Percentiles rank a stretch among this genome's conserved stretches.
These are phyloP conservation scores for Metschnikowia reukaufii DNA, from an alignment of 805 yeast species.

Conservation along the genomic window DNA sequence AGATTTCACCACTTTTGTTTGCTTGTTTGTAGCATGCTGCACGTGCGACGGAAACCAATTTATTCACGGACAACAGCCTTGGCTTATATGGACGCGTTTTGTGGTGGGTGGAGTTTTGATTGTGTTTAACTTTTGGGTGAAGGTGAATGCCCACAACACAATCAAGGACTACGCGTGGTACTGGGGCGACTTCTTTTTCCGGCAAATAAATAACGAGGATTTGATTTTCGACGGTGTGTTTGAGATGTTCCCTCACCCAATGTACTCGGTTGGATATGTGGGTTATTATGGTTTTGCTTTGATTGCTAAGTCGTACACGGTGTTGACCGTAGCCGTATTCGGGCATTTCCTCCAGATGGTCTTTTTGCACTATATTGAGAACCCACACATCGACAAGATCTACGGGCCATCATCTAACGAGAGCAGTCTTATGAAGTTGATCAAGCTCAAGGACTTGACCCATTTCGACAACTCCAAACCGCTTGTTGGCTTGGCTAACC, in stretches of 20 bases:
- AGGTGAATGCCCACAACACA: slow-evolving; percentile 82
- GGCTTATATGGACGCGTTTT: slow-evolving; percentile 52
- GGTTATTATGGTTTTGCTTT: slow-evolving; percentile 85
- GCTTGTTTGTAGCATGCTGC: slow-evolving; percentile 55
- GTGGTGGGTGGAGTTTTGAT: slow-evolving; percentile 60
- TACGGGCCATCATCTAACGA: slow-evolving; percentile 53
- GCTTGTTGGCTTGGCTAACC: slow-evolving; percentile 61
- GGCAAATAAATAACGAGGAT: slow-evolving; percentile 60
- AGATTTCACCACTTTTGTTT: slow-evolving; percentile 74
- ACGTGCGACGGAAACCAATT: slow-evolving; percentile 39
- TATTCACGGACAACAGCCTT: slow-evolving; percentile 39
- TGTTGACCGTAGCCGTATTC: slow-evolving; percentile 63
- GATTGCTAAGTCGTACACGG: slow-evolving; percentile 70
- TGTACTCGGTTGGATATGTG: slow-evolving; percentile 86
- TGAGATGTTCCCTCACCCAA: slow-evolving; percentile 88
- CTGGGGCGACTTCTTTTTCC: slow-evolving; percentile 91
- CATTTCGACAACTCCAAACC: slow-evolving; percentile 46
- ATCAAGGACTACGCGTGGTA: slow-evolving; percentile 93
- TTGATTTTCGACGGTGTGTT: slow-evolving; percentile 86
- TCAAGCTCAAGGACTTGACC: slow-evolving; percentile 50
- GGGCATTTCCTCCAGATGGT: slow-evolving; percentile 80
- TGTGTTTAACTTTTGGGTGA: slow-evolving; percentile 79
- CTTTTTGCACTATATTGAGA: slow-evolving; percentile 72
- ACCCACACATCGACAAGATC: slow-evolving; percentile 83
- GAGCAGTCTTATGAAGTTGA: slow-evolving; percentile 35